Conservation (phyloP, 2,329 filamentous ascomycete species). For the Pyrenochaeta sp. region DNA sequence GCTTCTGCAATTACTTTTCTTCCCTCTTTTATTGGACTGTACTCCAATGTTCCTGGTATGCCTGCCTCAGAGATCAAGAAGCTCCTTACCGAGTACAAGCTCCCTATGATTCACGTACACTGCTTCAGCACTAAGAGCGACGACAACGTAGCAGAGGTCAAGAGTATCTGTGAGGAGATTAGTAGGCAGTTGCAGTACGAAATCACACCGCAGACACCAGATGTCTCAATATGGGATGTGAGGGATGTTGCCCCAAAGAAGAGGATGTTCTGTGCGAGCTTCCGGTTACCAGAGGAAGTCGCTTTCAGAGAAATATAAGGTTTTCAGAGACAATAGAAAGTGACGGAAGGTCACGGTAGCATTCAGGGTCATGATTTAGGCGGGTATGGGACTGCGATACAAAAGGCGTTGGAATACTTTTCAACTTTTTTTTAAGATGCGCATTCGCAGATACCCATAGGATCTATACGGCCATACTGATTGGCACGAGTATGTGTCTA, state of each 20-base stretch:
- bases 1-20: conserved; percentile 89
- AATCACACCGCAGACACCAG: conserved; percentile 66
- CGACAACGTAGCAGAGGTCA: conserved; percentile 69
- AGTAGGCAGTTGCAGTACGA: conserved; percentile 67
- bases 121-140: conserved; percentile 88
- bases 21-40: conserved; percentile 78
- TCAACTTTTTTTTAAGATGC: neutral
- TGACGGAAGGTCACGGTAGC: no score
- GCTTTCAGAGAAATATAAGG: conserved; percentile 68
- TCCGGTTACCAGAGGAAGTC: conserved; percentile 82
- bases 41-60: conserved; percentile 63
- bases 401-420: neutral
- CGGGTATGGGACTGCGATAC: neutral
- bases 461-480: neutral
- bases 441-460: neutral
- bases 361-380: neutral
- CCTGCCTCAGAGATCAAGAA: conserved; percentile 34
- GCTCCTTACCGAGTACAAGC: conserved; percentile 57
- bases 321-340: neutral
- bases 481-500: no score
- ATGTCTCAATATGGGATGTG: conserved; percentile 69
- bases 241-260: conserved; percentile 92
- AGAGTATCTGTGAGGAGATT: conserved; percentile 72
- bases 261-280: conserved; percentile 95
- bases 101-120: conserved; percentile 92